Percentiles rank a stretch among this genome's conserved stretches.
phyloP scores from a whole-genome alignment of 176 grass and related monocot species.

The Aegilops speltoides region DNA sequence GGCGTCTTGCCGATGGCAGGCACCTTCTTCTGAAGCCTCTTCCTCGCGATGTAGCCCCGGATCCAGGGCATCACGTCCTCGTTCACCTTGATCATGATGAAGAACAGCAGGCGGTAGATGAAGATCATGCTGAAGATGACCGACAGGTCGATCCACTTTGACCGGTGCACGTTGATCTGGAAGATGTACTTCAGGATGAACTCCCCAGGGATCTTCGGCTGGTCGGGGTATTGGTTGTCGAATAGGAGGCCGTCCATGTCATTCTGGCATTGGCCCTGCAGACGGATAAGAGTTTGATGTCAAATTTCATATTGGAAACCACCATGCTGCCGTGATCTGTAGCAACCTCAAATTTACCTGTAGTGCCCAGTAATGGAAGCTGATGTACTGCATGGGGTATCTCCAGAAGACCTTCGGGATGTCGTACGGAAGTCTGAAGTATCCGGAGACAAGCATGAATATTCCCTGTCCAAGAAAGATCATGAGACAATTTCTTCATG shows the following conservation, averaged over 20 bases:
- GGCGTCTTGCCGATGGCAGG: slow-evolving; percentile 61
- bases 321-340: background rate
- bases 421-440: slow-evolving; percentile 89
- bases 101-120: slow-evolving; percentile 93
- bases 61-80: slow-evolving; percentile 92
- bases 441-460: slow-evolving; percentile 99
- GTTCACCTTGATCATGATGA: slow-evolving; percentile 90
- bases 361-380: slow-evolving; percentile 97
- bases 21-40: slow-evolving; percentile 66
- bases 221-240: slow-evolving; percentile 78
- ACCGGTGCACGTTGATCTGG: slow-evolving; percentile 75
- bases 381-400: slow-evolving; percentile 98
- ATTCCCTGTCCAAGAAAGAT: slow-evolving; percentile 68
- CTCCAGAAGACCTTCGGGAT: slow-evolving; percentile 95
- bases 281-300: slow-evolving; percentile 2
- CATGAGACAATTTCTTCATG: background rate
- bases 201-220: slow-evolving; percentile 86
- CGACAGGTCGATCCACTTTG: slow-evolving; percentile 77
- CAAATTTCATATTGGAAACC: slow-evolving; percentile 10
- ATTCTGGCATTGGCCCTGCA: slow-evolving; percentile 94
- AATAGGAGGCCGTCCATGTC: slow-evolving; percentile 81
- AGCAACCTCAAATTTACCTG: slow-evolving; percentile 58
- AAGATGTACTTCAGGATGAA: slow-evolving; percentile 87
- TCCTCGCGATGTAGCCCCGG: slow-evolving; percentile 77
- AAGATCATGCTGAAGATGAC: slow-evolving; percentile 96